phyloP scores from a whole-genome alignment of 768 basidiomycete species.

The Phallus indusiatus region DNA sequence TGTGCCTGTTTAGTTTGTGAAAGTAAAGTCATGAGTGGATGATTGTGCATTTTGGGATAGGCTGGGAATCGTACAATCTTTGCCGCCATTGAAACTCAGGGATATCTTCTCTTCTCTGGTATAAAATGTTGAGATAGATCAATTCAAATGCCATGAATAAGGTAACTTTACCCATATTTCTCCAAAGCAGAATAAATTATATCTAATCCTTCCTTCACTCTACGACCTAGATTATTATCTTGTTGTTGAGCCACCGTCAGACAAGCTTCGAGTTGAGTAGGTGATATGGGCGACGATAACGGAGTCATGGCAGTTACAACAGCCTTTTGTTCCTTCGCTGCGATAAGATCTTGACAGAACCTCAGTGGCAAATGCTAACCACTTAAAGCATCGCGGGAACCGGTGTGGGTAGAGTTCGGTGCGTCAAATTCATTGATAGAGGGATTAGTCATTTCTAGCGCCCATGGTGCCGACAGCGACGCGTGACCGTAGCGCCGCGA shows the following conservation, averaged over 20 bases:
- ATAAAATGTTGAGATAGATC: background rate
- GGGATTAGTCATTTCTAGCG: too few species aligned
- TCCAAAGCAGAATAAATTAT: conserved; percentile 76
- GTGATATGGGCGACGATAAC: background rate
- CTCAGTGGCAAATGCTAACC: too few species aligned
- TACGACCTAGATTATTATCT: conserved; percentile 43
- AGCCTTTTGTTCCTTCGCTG: too few species aligned
- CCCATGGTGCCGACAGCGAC: too few species aligned
- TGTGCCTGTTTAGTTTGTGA: conserved; percentile 49
- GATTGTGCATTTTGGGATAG: too few species aligned
- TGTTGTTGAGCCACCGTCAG: conserved; percentile 42
- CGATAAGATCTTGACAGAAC: too few species aligned
- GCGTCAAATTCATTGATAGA: too few species aligned
- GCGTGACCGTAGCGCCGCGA: too few species aligned
- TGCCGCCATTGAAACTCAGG: conserved; percentile 96
- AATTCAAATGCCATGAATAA: background rate
- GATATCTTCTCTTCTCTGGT: conserved; percentile 59
- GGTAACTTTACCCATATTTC: conserved; percentile 62
- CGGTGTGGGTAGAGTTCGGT: too few species aligned
- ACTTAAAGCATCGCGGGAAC: too few species aligned
- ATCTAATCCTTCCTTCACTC: conserved; percentile 69
- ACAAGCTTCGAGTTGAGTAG: conserved; percentile 29
- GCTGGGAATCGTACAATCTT: conserved; percentile 75
- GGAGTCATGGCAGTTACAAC: too few species aligned
- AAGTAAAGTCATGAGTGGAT: background rate